Percentiles rank a stretch among this genome's conserved stretches.
phyloP scores from a whole-genome alignment of 768 basidiomycete genomes.

The Suillus cothurnatus region DNA sequence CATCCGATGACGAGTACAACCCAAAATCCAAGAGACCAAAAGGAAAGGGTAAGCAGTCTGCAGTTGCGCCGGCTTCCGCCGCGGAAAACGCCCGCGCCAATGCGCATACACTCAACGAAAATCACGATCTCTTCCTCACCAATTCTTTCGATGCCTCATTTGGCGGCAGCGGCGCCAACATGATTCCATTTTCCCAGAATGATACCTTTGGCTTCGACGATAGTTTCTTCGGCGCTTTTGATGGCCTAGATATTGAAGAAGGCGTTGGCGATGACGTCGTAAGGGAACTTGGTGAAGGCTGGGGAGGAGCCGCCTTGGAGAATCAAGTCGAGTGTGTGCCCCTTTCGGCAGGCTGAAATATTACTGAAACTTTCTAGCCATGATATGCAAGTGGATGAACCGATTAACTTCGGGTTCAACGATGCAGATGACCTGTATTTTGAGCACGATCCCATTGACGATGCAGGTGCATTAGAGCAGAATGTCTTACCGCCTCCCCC shows the following conservation, averaged over 20 bases:
- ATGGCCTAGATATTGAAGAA: constrained; percentile 57
- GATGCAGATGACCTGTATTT: constrained; percentile 8
- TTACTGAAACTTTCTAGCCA: background rate
- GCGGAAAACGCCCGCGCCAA: constrained; percentile 53
- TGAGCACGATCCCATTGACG: background rate
- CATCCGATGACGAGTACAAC: constrained; percentile 53
- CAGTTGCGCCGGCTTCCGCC: constrained; percentile 26
- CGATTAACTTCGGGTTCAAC: constrained; percentile 14
- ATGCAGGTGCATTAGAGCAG: background rate
- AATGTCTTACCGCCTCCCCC: background rate
- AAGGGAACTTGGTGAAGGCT: constrained; percentile 71
- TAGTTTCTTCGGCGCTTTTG: constrained; percentile 52
- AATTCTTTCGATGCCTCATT: constrained; percentile 68
- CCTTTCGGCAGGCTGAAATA: background rate
- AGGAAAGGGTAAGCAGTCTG: constrained; percentile 29
- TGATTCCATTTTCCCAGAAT: constrained; percentile 57
- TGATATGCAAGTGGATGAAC: constrained; percentile 13
- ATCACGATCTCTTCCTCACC: constrained; percentile 66
- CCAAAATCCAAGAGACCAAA: constrained; percentile 35
- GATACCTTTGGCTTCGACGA: constrained; percentile 54
- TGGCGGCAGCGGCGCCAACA: constrained; percentile 36
- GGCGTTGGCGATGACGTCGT: constrained; percentile 76
- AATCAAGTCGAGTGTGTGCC: constrained; percentile 22
- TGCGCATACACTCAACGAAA: constrained; percentile 68
- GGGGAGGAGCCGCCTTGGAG: constrained; percentile 47